Conservation (phyloP, 768 basidiomycete species). For the Xerocomellus chrysenteron region DNA sequence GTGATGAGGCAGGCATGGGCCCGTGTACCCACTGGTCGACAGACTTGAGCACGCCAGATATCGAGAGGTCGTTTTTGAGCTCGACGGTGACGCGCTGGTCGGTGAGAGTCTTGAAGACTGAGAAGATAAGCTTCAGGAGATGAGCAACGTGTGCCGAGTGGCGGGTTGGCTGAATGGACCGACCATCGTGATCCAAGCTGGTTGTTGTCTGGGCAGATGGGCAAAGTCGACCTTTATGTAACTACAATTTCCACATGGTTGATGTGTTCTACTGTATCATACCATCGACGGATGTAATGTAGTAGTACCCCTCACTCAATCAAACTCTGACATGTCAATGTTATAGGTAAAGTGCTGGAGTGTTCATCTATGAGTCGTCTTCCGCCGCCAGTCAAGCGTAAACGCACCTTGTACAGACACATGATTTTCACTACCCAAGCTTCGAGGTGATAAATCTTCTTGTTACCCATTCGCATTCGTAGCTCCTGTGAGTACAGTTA, state of each 20-base stretch:
- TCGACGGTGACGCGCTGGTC: constrained; percentile 97
- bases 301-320: constrained; percentile 14
- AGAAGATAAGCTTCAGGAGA: constrained; percentile 73
- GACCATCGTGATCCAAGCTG: constrained; percentile 24
- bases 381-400: background rate
- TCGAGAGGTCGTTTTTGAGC: constrained; percentile 97
- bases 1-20: background rate
- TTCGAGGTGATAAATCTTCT: constrained; percentile 96
- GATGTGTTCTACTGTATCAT: background rate
- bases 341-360: constrained; percentile 33
- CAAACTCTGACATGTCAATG: constrained; percentile 36
- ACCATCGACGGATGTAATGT: background rate
- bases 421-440: constrained; percentile 98
- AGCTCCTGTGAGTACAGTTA: constrained; percentile 60
- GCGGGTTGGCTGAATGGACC: constrained; percentile 1
- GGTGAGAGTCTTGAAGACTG: constrained; percentile 98
- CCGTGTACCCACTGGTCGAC: constrained; percentile 83
- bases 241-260: background rate
- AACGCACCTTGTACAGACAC: constrained; percentile 77
- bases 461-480: constrained; percentile 91
- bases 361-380: background rate
- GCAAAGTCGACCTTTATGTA: constrained; percentile 1
- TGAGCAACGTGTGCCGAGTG: constrained; percentile 5
- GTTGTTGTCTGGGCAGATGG: background rate
- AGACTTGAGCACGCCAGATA: constrained; percentile 93